Evolutionary conservation across 148 eudicot genomes (phyloP).

Genomic region (Vaccinium darrowii): DNA sequence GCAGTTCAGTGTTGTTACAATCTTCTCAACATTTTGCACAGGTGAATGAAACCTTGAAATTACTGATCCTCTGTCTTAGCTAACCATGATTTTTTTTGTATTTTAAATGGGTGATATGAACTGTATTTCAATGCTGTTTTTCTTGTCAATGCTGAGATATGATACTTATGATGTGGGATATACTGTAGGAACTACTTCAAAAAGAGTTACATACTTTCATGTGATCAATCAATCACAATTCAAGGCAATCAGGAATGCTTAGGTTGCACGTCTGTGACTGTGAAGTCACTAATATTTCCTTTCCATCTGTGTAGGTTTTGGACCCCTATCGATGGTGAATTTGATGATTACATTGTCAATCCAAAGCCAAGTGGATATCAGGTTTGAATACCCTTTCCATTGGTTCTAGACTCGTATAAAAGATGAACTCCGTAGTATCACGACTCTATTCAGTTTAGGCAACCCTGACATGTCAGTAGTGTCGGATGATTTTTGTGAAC

Average conservation of each 20-base stretch:
- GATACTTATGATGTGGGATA: background rate
- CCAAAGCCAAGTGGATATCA: constrained; percentile 99
- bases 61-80: background rate
- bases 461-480: background rate
- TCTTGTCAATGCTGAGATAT: background rate
- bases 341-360: constrained; percentile 93
- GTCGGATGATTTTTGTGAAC: background rate
- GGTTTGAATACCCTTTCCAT: constrained; percentile 38
- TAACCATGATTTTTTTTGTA: background rate
- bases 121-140: background rate
- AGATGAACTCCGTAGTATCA: background rate
- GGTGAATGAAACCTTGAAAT: constrained; percentile 30
- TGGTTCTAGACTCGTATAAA: background rate
- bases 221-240: background rate
- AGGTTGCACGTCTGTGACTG: no score
- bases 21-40: constrained; percentile 79
- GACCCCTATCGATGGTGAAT: constrained; percentile 91
- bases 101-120: background rate
- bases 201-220: constrained; percentile 1
- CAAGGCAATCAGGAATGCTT: background rate
- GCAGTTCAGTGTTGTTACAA: constrained; percentile 87
- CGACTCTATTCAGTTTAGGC: background rate
- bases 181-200: background rate
- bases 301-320: constrained; percentile 62
- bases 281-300: constrained; percentile 5